Evolutionary conservation across 2,329 filamentous ascomycete genomes (phyloP).

Genomic region (Cladosporium sp.): DNA sequence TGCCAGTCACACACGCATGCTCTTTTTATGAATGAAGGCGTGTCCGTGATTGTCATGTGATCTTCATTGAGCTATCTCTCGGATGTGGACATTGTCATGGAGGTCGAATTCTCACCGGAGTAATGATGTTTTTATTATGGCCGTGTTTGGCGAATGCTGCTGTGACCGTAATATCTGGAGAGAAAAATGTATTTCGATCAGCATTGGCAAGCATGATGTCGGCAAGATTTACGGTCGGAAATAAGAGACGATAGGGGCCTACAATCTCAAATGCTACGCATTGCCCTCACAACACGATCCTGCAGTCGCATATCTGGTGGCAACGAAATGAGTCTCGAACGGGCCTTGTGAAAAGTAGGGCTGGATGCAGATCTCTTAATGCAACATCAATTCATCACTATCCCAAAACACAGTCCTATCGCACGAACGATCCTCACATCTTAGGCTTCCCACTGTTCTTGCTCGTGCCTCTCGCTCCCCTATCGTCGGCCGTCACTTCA

Average conservation of each 20-base stretch:
- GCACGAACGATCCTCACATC: slow-evolving; percentile 26
- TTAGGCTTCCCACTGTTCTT: slow-evolving; percentile 35
- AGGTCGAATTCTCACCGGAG: not conserved
- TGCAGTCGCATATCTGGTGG: not conserved
- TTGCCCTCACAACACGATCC: not conserved
- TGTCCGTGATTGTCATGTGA: not conserved
- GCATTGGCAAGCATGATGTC: no score
- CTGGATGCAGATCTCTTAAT: not conserved
- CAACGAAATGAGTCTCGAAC: not conserved
- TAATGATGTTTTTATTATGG: not conserved
- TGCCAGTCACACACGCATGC: not conserved
- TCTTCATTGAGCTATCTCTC: not conserved
- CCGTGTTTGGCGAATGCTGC: not conserved
- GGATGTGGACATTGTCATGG: not conserved
- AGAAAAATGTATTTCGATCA: not conserved
- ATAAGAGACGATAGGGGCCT: no score
- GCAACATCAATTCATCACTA: not conserved
- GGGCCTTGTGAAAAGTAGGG: not conserved
- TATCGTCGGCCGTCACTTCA: slow-evolving; percentile 37
- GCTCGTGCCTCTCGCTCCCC: slow-evolving; percentile 30
- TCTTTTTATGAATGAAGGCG: not conserved
- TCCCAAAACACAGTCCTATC: not conserved
- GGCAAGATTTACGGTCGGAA: no score
- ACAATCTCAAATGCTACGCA: no score
- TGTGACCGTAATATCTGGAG: not conserved